phyloP scores from a whole-genome alignment of 192 early-diverging fungal genomes.

The Lobosporangium transversale region DNA sequence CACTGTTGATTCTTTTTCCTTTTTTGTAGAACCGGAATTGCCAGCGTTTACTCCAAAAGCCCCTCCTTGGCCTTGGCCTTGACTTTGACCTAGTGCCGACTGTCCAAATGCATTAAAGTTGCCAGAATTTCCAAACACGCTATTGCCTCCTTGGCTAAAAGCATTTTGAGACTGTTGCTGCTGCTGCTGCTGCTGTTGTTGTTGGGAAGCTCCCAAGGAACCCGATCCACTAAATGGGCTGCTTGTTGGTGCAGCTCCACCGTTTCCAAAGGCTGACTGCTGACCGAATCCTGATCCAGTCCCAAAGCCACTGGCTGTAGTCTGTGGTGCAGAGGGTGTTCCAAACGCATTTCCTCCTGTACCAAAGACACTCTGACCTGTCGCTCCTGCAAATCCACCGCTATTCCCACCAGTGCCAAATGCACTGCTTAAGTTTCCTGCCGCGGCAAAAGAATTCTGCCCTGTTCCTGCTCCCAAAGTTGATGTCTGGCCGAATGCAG shows the following conservation, averaged over 20 bases:
- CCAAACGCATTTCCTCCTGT: slow-evolving; percentile 12
- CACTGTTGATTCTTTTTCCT: slow-evolving; percentile 7
- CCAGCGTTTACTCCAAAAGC: neutral
- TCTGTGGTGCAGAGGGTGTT: neutral
- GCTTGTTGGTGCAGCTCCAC: neutral
- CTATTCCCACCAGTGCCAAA: neutral
- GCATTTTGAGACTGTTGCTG: slow-evolving; percentile 2
- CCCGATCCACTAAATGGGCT: slow-evolving; percentile 18
- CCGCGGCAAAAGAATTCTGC: too few species aligned
- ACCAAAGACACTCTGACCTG: slow-evolving; percentile 20
- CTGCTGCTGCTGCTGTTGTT: slow-evolving; percentile 9
- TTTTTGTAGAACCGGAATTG: neutral
- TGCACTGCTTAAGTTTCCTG: too few species aligned
- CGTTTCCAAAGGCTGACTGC: slow-evolving; percentile 23
- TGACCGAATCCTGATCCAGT: slow-evolving; percentile 24
- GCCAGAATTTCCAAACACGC: slow-evolving; percentile 3
- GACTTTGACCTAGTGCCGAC: neutral
- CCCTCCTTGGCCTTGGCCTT: neutral
- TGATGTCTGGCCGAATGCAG: slow-evolving; percentile 16
- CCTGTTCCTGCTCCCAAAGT: slow-evolving; percentile 1
- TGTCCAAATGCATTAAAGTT: slow-evolving; percentile 13
- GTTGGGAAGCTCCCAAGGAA: neutral
- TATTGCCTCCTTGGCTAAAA: slow-evolving; percentile 4
- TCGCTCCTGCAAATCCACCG: neutral
- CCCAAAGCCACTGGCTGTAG: slow-evolving; percentile 32